These are phyloP conservation scores for Eutrema heterophyllum DNA, from an alignment of 345 rosid genomes.

Conservation along the genomic window DNA sequence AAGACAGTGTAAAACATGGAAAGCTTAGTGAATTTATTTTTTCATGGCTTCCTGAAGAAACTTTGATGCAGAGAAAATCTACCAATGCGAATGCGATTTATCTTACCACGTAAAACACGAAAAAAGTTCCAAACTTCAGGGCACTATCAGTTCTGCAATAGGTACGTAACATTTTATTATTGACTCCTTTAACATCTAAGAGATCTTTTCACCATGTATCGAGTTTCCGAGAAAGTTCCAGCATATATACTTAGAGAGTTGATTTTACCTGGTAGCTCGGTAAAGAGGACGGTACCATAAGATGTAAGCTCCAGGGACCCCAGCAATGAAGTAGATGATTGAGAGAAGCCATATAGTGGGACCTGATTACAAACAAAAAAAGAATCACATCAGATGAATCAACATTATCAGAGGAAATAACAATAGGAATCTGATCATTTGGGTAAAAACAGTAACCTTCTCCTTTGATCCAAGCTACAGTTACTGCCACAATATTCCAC, in stretches of 20 bases:
- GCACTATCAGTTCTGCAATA: constrained; percentile 95
- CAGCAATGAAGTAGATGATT: constrained; percentile 78
- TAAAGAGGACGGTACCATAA: constrained; percentile 96
- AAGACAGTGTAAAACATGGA: constrained; percentile 15
- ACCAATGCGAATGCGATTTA: background rate
- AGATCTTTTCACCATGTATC: background rate
- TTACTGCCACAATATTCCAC: constrained; percentile 88
- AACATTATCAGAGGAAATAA: background rate
- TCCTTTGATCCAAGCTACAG: constrained; percentile 88
- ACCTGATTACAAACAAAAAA: constrained; percentile 39
- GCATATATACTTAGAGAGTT: constrained; percentile 1
- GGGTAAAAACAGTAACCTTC: constrained; percentile 48
- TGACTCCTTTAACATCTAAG: background rate
- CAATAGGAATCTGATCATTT: background rate
- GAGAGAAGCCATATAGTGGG: constrained; percentile 94
- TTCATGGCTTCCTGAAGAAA: background rate
- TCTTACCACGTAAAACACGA: constrained; percentile 73
- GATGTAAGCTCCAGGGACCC: constrained; percentile 87
- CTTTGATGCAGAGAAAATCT: constrained; percentile 1
- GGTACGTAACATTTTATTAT: constrained; percentile 15
- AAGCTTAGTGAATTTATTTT: background rate
- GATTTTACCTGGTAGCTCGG: constrained; percentile 84
- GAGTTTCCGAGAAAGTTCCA: background rate
- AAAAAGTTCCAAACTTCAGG: constrained; percentile 87
- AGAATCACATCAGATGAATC: constrained; percentile 5